Evolutionary conservation across 2,329 filamentous ascomycete species (phyloP).

Genomic region (Chrysoporthe deuterocubensis): DNA sequence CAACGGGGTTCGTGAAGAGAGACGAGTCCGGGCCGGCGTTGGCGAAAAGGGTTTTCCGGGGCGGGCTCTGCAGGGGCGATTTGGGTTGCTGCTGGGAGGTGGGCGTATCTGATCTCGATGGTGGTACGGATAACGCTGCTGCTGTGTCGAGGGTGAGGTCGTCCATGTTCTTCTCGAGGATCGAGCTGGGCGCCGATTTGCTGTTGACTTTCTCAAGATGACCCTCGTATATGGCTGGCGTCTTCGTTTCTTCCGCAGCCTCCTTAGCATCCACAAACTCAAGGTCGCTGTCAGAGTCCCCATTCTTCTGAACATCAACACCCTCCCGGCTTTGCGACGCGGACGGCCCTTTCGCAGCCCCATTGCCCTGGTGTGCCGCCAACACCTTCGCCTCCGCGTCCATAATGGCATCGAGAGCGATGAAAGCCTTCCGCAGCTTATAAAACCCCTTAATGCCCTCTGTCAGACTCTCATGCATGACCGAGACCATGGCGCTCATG

Average conservation of each 20-base stretch:
- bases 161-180: slow-evolving; percentile 25
- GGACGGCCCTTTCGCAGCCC: background rate
- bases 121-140: slow-evolving; percentile 11
- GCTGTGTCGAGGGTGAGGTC: slow-evolving; percentile 16
- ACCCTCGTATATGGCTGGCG: slow-evolving; percentile 51
- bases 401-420: slow-evolving; percentile 79
- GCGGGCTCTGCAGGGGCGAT: slow-evolving; percentile 31
- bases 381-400: slow-evolving; percentile 67
- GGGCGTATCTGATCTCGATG: slow-evolving; percentile 21
- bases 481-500: slow-evolving; percentile 85
- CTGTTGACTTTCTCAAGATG: slow-evolving; percentile 42
- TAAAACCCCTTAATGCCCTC: slow-evolving; percentile 93
- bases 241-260: slow-evolving; percentile 43
- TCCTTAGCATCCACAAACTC: slow-evolving; percentile 64
- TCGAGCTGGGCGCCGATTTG: slow-evolving; percentile 22
- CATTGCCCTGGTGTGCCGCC: slow-evolving; percentile 29
- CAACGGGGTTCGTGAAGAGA: slow-evolving; percentile 74
- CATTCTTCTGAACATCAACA: slow-evolving; percentile 22
- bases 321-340: background rate
- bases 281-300: slow-evolving; percentile 40
- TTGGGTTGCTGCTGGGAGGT: slow-evolving; percentile 14
- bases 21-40: slow-evolving; percentile 58
- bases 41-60: slow-evolving; percentile 39
- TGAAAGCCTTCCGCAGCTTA: slow-evolving; percentile 85
- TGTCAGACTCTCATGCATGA: slow-evolving; percentile 89